Conservation (phyloP, 2,329 filamentous ascomycete genomes). For the Calonectria hongkongensis region DNA sequence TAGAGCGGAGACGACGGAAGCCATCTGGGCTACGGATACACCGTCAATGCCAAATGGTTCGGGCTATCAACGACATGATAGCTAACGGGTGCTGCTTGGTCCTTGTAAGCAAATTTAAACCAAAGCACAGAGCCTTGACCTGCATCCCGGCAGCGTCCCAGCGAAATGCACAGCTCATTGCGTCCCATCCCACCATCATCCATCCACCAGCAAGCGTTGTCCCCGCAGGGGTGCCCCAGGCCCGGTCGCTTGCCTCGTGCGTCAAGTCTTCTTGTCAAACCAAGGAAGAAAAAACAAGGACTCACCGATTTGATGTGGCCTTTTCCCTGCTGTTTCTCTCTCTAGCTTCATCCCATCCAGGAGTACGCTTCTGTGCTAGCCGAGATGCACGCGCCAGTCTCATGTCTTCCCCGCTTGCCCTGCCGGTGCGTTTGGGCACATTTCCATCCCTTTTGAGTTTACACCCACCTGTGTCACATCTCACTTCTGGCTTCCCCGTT, state of each 20-base stretch:
- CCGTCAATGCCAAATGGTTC: slow-evolving; percentile 28
- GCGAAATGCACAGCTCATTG: slow-evolving; percentile 30
- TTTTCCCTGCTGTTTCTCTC: neutral
- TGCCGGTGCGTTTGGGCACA: neutral
- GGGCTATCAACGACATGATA: slow-evolving; percentile 28
- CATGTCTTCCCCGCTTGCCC: neutral
- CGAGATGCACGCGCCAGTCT: neutral
- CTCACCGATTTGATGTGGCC: neutral
- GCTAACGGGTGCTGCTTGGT: slow-evolving; percentile 28
- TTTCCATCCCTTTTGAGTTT: neutral
- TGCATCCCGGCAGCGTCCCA: slow-evolving; percentile 29
- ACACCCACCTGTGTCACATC: neutral
- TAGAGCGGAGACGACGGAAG: neutral
- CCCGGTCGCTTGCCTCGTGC: slow-evolving; percentile 1
- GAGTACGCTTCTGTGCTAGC: neutral
- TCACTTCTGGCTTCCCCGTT: neutral
- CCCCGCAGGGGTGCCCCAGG: slow-evolving; percentile 34
- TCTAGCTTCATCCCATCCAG: neutral
- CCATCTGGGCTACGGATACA: neutral
- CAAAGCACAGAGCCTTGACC: slow-evolving; percentile 32
- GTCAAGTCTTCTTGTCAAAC: neutral
- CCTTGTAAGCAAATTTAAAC: slow-evolving; percentile 38
- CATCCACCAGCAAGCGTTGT: slow-evolving; percentile 19
- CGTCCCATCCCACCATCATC: slow-evolving; percentile 27
- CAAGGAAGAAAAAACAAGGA: neutral